Conservation (phyloP, 1,139 yeast genomes). For the Saccharomyces hybrid region DNA sequence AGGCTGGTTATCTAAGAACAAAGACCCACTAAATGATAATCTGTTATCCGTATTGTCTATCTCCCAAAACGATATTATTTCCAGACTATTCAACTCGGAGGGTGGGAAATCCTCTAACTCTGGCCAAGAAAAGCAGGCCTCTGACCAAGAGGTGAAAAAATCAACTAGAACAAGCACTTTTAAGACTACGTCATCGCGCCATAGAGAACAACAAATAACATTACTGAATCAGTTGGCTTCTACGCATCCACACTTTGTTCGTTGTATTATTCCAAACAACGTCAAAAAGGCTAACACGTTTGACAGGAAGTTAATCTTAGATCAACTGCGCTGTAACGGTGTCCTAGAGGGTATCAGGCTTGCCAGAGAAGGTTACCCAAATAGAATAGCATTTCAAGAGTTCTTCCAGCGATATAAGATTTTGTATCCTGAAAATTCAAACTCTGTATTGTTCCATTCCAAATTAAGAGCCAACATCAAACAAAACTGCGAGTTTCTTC, state of each 20-base stretch:
- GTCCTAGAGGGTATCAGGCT: conserved; percentile 96
- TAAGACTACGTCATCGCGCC: conserved; percentile 80
- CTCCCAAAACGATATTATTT: conserved; percentile 50
- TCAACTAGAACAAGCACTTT: conserved; percentile 32
- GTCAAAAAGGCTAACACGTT: conserved; percentile 63
- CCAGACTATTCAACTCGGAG: conserved; percentile 36
- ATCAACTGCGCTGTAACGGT: conserved; percentile 93
- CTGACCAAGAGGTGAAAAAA: background rate
- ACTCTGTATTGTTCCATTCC: conserved; percentile 17
- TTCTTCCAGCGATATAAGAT: conserved; percentile 71
- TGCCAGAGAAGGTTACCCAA: conserved; percentile 95
- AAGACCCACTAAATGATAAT: conserved; percentile 84
- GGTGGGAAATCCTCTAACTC: conserved; percentile 6
- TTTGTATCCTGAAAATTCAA: conserved; percentile 32
- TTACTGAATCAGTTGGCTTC: conserved; percentile 67
- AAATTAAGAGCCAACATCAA: conserved; percentile 36
- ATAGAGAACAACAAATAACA: conserved; percentile 70
- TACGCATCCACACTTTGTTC: conserved; percentile 93
- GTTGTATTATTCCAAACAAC: conserved; percentile 90
- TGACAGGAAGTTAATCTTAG: conserved; percentile 70
- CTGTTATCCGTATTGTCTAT: conserved; percentile 49
- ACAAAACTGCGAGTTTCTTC: conserved; percentile 61
- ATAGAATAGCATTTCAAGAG: conserved; percentile 76
- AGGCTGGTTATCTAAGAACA: conserved; percentile 91
- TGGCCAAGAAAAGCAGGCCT: background rate